Base-by-base conservation (phyloP, 2,329 filamentous ascomycete genomes). In the Hymenoscyphus repandus region DNA sequence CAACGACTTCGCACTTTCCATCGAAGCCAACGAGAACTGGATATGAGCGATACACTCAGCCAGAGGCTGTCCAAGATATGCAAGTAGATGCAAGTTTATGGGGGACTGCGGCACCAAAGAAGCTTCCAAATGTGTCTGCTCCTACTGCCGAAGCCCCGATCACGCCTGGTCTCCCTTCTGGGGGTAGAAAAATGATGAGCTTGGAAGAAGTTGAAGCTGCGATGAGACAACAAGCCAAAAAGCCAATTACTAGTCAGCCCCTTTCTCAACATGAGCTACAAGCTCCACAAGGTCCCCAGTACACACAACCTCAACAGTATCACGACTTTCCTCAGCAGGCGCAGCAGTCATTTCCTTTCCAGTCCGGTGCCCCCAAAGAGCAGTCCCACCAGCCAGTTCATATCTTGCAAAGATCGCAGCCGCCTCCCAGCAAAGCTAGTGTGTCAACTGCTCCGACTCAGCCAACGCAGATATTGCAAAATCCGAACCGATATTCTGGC, bases 161-260 rank as follows among this genome's bases (percentile, higher is more conserved):
- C n/a, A 59, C 66, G 27, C 63, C 67, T 48, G 61, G 66, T 55
- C 62, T 63, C 32, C 58, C 67, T 32, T 61, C 67, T 45, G 62
- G 67, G 57, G 62, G 77, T 38, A 83, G 83, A 63, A 96, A 91
- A 73, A 85, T 96, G 72, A 85, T 99, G 86, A 97, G 90, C 63
- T 70, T 99, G 64, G 93, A 97, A 67, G 93, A 99, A 72, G 91
- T 99, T 17, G 93, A 99, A 72, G 92, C 92, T 48, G 85, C 90
- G 57, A 91, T 99, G 85, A 82, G 88, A 53, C 77, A 80, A 32
- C 85, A 91, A 59, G 72, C 80, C 31, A 78, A 80, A 61, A 77
- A 76, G 55, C 70, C 69, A 15, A 63, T 68, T 13, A 32, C 31
- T 38, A 33, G 40, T 32, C 45, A 34, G 10, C 9, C 17, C 13